Conservation (phyloP, 106 monocot genomes). For the Dendrobium huoshanense region DNA sequence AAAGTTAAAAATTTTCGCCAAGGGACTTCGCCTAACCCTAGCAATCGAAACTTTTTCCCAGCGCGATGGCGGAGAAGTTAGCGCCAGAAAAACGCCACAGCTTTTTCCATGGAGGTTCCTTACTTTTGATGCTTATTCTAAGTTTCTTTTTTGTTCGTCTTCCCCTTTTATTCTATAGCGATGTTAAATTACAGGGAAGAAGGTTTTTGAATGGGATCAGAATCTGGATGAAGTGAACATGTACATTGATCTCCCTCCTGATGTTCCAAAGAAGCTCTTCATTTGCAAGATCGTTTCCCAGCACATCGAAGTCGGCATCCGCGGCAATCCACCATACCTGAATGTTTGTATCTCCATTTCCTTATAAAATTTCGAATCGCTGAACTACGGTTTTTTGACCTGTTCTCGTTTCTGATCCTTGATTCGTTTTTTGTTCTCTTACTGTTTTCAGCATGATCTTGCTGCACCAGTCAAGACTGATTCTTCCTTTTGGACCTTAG, state of each 20-base stretch:
- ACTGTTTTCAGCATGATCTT: conserved; percentile 62
- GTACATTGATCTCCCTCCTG: conserved; percentile 58
- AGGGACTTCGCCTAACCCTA: too few species aligned
- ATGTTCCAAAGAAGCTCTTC: conserved; percentile 73
- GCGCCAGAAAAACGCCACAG: conserved; percentile 45
- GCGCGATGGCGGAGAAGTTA: conserved; percentile 55
- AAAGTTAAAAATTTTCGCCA: too few species aligned
- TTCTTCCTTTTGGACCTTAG: conserved; percentile 93
- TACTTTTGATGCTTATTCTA: neutral
- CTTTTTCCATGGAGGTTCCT: conserved; percentile 36
- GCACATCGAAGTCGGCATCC: conserved; percentile 84
- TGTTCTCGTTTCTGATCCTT: neutral
- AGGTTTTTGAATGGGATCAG: conserved; percentile 86
- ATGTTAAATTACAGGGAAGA: conserved; percentile 36
- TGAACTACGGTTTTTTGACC: neutral
- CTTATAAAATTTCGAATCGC: neutral
- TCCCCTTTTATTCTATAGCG: neutral
- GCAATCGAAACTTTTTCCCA: neutral
- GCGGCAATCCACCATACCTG: conserved; percentile 77
- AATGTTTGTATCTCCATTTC: conserved; percentile 32
- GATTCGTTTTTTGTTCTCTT: neutral
- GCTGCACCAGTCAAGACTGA: conserved; percentile 73
- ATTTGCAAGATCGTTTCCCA: conserved; percentile 62
- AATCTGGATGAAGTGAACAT: conserved; percentile 70
- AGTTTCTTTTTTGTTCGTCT: too few species aligned